phyloP scores from a whole-genome alignment of 768 basidiomycete species.

The Fomitopsis pulvina region DNA sequence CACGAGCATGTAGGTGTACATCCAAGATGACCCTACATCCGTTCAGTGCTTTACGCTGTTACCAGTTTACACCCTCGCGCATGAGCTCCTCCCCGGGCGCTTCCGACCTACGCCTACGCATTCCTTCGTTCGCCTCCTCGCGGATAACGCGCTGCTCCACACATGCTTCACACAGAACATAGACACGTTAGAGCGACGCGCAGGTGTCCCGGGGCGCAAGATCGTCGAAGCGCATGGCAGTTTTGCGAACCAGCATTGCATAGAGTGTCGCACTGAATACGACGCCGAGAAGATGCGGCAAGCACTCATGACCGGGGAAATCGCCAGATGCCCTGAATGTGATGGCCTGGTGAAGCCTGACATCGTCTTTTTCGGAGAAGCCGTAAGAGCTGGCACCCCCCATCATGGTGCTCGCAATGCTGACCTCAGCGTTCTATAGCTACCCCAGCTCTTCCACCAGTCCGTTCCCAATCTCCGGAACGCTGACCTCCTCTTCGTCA shows the following conservation, averaged over 20 bases:
- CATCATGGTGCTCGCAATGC: neutral
- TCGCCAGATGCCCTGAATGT: slow-evolving; percentile 65
- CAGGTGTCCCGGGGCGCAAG: slow-evolving; percentile 64
- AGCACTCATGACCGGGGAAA: slow-evolving; percentile 51
- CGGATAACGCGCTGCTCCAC: slow-evolving; percentile 60
- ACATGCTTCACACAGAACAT: slow-evolving; percentile 90
- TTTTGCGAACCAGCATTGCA: slow-evolving; percentile 83
- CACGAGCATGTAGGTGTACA: slow-evolving; percentile 59
- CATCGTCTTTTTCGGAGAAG: slow-evolving; percentile 87
- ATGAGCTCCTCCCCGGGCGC: slow-evolving; percentile 88
- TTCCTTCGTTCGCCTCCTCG: slow-evolving; percentile 80
- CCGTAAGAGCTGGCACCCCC: slow-evolving; percentile 33
- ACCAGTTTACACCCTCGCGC: slow-evolving; percentile 82
- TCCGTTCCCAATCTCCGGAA: slow-evolving; percentile 43
- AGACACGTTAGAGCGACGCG: slow-evolving; percentile 84
- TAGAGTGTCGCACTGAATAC: slow-evolving; percentile 58
- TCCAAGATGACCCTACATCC: neutral
- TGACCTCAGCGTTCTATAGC: slow-evolving; percentile 32
- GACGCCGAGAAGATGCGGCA: slow-evolving; percentile 63
- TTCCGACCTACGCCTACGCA: slow-evolving; percentile 87
- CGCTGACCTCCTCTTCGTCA: slow-evolving; percentile 86
- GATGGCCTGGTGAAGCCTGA: slow-evolving; percentile 81
- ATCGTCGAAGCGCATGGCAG: slow-evolving; percentile 96
- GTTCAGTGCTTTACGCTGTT: neutral
- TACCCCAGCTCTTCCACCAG: slow-evolving; percentile 63